Evolutionary conservation across 768 basidiomycete genomes (phyloP), one percentile per base, ranked within the genome.

Genomic region (Naganishia friedmannii): DNA sequence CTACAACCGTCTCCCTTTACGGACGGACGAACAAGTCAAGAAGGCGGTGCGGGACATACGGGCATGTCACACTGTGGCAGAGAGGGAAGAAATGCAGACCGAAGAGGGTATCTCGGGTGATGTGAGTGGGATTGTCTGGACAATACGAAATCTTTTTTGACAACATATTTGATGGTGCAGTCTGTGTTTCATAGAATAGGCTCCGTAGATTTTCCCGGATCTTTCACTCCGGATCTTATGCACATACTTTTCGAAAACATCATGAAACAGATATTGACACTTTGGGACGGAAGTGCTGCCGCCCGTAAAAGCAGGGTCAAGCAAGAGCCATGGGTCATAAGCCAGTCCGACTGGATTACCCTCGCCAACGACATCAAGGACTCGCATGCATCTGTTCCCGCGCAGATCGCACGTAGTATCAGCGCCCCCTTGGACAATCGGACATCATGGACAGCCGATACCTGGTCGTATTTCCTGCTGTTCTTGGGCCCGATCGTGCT

Each of bases 161-260:
- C 10, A 46, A 46, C n/a, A n/a, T n/a, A n/a, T n/a, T n/a, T n/a
- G n/a, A n/a, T n/a, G n/a, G n/a, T n/a, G n/a, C 45, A 54, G 53
- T 54, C 53, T 17, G 17, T 13, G 26, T 31, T 54, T 26, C 53
- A 54, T n/a, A n/a, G 5, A 3, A 28, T 60, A 4, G 57, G n/a
- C 34, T 60, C 57, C 3, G n/a, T 60, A 2, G n/a, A 39, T n/a
- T 60, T 60, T 28, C 3, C 57, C 1, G 6, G 21, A 17, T 60
- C 57, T 6, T 60, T 60, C n/a, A 19, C 19, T 39, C 6, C 37
- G 3, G 57, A 60, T 32, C 39, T 60, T 3, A 60, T 42, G 57
- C 57, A 60, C 57, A 39, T 60, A 4, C n/a, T 60, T 2, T 60
- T 60, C 21, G 57, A 60, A 28, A 60, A 60, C 23, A 23, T 42